phyloP scores from a whole-genome alignment of 2,329 filamentous ascomycete species.

The Bipolaris sorokiniana region DNA sequence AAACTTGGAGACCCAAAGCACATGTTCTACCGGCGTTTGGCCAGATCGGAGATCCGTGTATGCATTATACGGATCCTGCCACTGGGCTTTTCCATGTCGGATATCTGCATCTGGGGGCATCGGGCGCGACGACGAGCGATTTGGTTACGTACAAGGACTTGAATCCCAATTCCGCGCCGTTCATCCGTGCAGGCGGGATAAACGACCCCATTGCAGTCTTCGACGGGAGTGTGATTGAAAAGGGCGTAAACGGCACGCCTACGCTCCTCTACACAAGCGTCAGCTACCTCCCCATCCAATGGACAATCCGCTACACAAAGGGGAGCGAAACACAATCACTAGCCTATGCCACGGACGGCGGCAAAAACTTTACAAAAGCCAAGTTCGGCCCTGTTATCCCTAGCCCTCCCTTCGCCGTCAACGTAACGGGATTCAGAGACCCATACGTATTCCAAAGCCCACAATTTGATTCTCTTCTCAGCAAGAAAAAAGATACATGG shows the following conservation, averaged over 20 bases:
- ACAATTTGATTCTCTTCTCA: constrained; percentile 46
- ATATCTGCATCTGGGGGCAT: constrained; percentile 50
- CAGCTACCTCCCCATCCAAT: constrained; percentile 54
- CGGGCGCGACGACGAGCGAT: constrained; percentile 48
- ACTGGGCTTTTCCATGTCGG: constrained; percentile 55
- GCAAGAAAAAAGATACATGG: constrained; percentile 46
- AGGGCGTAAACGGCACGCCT: constrained; percentile 52
- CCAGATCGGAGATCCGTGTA: constrained; percentile 54
- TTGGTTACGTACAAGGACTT: constrained; percentile 53
- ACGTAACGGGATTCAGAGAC: constrained; percentile 54
- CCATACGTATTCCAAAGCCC: constrained; percentile 52
- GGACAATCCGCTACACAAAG: constrained; percentile 55
- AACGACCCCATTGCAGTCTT: constrained; percentile 56
- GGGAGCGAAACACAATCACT: constrained; percentile 56
- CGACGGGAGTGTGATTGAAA: constrained; percentile 54
- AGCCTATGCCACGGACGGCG: constrained; percentile 50
- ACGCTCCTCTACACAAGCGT: constrained; percentile 56
- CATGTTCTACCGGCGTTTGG: constrained; percentile 52
- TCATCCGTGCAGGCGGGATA: constrained; percentile 46
- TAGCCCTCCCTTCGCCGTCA: constrained; percentile 49
- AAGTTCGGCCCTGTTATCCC: constrained; percentile 49
- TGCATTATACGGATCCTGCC: constrained; percentile 55
- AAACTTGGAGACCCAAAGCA: constrained; percentile 46
- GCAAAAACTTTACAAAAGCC: constrained; percentile 51
- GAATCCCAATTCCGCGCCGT: constrained; percentile 34